Conservation (phyloP, 1,284 basidiomycete species). For the Puccinia polysora region DNA sequence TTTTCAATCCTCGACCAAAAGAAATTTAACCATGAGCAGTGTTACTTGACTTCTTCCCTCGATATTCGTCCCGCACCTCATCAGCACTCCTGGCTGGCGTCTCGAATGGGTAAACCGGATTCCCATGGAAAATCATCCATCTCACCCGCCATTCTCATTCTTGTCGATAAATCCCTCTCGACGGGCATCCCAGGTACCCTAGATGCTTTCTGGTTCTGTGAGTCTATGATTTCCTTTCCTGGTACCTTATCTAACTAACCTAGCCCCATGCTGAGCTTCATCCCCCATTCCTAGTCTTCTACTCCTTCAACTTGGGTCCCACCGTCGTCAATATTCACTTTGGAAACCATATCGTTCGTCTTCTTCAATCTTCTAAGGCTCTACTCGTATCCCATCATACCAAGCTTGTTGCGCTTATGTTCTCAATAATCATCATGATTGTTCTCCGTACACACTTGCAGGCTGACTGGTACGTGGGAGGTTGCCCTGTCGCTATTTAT, state of each 20-base stretch:
- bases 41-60: slow-evolving; percentile 9
- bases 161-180: slow-evolving; percentile 32
- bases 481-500: no score
- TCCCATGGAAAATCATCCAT: not conserved
- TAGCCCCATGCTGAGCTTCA: not conserved
- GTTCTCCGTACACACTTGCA: no score
- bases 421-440: no score
- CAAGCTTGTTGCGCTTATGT: no score
- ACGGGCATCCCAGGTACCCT: slow-evolving; percentile 29
- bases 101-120: slow-evolving; percentile 15
- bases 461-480: no score
- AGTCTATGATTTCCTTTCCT: not conserved
- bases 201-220: slow-evolving; percentile 39
- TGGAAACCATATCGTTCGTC: slow-evolving; percentile 32
- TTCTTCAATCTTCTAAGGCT: no score
- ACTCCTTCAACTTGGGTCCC: slow-evolving; percentile 35
- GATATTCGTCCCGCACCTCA: slow-evolving; percentile 13
- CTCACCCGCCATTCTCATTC: slow-evolving; percentile 26
- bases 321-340: slow-evolving; percentile 31
- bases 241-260: not conserved
- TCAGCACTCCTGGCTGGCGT: slow-evolving; percentile 18
- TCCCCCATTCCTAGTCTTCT: slow-evolving; percentile 14
- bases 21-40: slow-evolving; percentile 24
- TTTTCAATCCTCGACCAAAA: slow-evolving; percentile 2
- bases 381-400: no score